Evolutionary conservation across 2,329 filamentous ascomycete species (phyloP).

Genomic region (Polytolypa hystricis): DNA sequence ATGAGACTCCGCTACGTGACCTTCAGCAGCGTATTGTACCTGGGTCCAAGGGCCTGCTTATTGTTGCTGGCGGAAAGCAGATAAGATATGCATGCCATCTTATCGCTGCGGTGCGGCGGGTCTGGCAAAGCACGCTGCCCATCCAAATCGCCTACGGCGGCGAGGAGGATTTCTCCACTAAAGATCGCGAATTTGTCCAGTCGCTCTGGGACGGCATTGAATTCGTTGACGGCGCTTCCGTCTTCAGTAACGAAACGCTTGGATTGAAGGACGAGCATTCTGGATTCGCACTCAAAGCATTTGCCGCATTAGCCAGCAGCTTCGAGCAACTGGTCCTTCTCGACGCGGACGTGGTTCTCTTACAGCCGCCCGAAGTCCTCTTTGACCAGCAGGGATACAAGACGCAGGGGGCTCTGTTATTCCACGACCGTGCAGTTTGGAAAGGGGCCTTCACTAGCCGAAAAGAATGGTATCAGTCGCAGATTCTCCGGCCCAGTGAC

Average conservation of each 20-base stretch:
- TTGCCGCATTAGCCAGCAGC: slow-evolving; percentile 12
- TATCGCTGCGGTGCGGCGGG: slow-evolving; percentile 11
- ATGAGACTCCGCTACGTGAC: no score
- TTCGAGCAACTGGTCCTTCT: slow-evolving; percentile 11
- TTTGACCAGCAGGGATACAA: slow-evolving; percentile 8
- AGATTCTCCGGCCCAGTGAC: slow-evolving; percentile 25
- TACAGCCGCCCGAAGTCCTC: slow-evolving; percentile 10
- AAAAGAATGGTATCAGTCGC: slow-evolving; percentile 10
- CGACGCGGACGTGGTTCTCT: slow-evolving; percentile 14
- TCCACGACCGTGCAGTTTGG: slow-evolving; percentile 12
- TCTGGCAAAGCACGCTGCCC: slow-evolving; percentile 11
- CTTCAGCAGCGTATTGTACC: no score
- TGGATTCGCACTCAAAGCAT: slow-evolving; percentile 14
- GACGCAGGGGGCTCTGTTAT: slow-evolving; percentile 12
- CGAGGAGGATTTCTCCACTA: slow-evolving; percentile 10
- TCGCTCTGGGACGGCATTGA: slow-evolving; percentile 1
- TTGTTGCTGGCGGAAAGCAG: no score
- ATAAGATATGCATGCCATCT: slow-evolving; percentile 12
- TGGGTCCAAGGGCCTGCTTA: no score
- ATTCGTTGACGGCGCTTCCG: slow-evolving; percentile 9
- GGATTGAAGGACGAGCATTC: slow-evolving; percentile 6
- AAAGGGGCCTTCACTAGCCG: slow-evolving; percentile 5
- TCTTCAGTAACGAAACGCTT: slow-evolving; percentile 8
- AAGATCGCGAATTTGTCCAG: slow-evolving; percentile 5
- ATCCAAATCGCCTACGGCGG: slow-evolving; percentile 16